These are phyloP conservation scores for Boletus rufocinnamomeus DNA, from an alignment of 768 basidiomycete species.

Conservation along the genomic window DNA sequence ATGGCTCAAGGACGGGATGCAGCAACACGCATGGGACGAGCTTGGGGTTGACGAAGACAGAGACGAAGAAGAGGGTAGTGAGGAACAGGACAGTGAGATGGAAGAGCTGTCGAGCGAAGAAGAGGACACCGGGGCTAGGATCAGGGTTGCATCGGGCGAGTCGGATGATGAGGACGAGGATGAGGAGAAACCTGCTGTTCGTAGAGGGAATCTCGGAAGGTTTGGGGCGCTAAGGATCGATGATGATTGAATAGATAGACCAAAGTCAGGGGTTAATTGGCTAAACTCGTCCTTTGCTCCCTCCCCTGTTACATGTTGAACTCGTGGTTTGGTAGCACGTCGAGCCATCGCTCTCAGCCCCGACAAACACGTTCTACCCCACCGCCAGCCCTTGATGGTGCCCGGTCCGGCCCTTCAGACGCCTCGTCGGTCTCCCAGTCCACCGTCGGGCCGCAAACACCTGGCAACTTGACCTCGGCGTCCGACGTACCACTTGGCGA, in stretches of 20 bases:
- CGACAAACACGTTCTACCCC: constrained; percentile 8
- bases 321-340: constrained; percentile 36
- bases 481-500: constrained; percentile 27
- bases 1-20: constrained; percentile 49
- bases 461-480: constrained; percentile 16
- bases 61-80: constrained; percentile 36
- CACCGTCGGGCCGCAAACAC: constrained; percentile 19
- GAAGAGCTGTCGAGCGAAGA: constrained; percentile 17
- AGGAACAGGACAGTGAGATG: constrained; percentile 25
- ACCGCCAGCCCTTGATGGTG: background rate
- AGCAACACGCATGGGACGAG: constrained; percentile 26
- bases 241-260: constrained; percentile 16
- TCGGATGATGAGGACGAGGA: constrained; percentile 22
- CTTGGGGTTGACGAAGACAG: constrained; percentile 32
- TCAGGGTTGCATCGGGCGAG: constrained; percentile 14
- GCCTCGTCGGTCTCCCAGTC: constrained; percentile 21
- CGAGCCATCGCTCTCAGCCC: constrained; percentile 24
- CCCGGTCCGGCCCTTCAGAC: constrained; percentile 8
- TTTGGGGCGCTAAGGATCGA: constrained; percentile 37
- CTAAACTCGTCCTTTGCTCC: constrained; percentile 9
- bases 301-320: constrained; percentile 21
- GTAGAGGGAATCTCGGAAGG: constrained; percentile 17
- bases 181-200: background rate
- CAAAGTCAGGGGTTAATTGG: constrained; percentile 12
- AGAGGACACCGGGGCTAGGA: background rate